Evolutionary conservation across 768 basidiomycete species (phyloP).

Genomic region (Podaxis sp.): DNA sequence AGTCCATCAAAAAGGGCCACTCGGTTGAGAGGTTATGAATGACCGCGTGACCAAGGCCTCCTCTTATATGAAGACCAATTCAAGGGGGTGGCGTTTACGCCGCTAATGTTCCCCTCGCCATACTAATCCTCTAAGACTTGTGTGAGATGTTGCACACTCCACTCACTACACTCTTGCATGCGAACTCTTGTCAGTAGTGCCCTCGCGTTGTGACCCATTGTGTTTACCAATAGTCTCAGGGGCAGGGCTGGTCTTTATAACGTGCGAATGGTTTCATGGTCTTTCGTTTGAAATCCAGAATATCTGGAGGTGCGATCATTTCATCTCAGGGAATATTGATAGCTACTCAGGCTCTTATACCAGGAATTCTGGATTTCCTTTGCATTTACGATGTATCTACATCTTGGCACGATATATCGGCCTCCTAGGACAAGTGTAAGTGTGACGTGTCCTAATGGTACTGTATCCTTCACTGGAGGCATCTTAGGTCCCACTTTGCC

Average conservation of each 20-base stretch:
- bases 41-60: too few species aligned
- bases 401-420: conserved; percentile 6
- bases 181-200: neutral
- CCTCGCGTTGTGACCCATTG: neutral
- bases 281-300: conserved; percentile 15
- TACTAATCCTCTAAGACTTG: neutral
- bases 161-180: neutral
- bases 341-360: neutral
- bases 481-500: neutral
- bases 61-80: too few species aligned
- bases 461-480: neutral
- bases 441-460: neutral
- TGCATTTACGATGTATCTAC: conserved; percentile 6
- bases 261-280: conserved; percentile 11
- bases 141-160: neutral
- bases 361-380: neutral
- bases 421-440: conserved; percentile 11
- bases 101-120: neutral
- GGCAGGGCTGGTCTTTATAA: conserved; percentile 8
- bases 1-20: too few species aligned
- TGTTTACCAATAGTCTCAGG: neutral
- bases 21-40: too few species aligned
- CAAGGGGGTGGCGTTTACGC: neutral
- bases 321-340: neutral
- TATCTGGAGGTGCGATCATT: conserved; percentile 4